Percentiles rank a stretch among this genome's conserved stretches.
Evolutionary conservation across 2,329 filamentous ascomycete genomes (phyloP).

Genomic region (Dothistroma septosporum): DNA sequence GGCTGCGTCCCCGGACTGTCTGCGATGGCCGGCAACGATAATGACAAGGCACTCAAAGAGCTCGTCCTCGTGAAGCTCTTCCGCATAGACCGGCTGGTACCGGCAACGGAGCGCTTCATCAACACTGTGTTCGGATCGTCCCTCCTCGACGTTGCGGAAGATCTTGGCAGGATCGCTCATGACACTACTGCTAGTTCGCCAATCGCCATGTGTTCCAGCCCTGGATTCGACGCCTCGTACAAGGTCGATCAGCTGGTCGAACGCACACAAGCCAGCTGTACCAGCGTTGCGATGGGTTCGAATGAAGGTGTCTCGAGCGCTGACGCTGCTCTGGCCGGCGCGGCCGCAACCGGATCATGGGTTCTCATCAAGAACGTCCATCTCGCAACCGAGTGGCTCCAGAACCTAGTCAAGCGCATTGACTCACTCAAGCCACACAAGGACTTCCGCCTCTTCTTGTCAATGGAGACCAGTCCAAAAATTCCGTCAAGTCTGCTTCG

Average conservation of each 20-base stretch:
- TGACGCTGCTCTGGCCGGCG: slow-evolving; percentile 91
- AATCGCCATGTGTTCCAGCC: slow-evolving; percentile 87
- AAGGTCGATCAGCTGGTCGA: slow-evolving; percentile 96
- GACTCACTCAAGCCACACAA: slow-evolving; percentile 89
- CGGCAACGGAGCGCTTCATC: slow-evolving; percentile 87
- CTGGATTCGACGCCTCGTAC: slow-evolving; percentile 97
- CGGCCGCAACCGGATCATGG: slow-evolving; percentile 88
- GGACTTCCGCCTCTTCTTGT: slow-evolving; percentile 92
- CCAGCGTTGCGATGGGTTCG: slow-evolving; percentile 98
- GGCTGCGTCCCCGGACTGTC: slow-evolving; percentile 74
- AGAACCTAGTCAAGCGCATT: slow-evolving; percentile 94
- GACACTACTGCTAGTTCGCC: slow-evolving; percentile 81
- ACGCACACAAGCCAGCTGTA: slow-evolving; percentile 73
- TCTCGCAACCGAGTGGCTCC: slow-evolving; percentile 89
- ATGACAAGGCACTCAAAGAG: slow-evolving; percentile 75
- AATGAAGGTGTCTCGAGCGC: slow-evolving; percentile 89
- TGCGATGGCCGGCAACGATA: slow-evolving; percentile 51
- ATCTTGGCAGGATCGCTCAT: slow-evolving; percentile 77
- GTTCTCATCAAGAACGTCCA: slow-evolving; percentile 99
- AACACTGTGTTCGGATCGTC: slow-evolving; percentile 76
- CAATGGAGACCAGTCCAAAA: slow-evolving; percentile 95
- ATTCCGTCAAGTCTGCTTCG: slow-evolving; percentile 94
- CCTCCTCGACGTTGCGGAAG: slow-evolving; percentile 78
- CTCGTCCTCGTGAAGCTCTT: slow-evolving; percentile 90
- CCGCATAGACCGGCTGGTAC: slow-evolving; percentile 91